Percentiles rank a stretch among this genome's conserved stretches.
phyloP scores from a whole-genome alignment of 805 yeast genomes.

The Candida orba region DNA sequence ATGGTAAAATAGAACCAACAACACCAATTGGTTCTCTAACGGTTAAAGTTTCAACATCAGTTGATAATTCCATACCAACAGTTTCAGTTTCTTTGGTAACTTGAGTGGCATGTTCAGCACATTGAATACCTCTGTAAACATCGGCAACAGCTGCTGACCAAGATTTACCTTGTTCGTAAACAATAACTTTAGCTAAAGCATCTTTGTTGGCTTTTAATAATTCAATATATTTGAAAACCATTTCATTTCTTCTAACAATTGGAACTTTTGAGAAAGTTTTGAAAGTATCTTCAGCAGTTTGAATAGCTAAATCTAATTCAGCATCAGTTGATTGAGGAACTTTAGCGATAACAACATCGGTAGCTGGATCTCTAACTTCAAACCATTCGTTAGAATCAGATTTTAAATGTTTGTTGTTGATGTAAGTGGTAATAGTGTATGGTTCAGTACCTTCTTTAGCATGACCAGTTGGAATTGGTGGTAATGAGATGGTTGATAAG shows the following conservation, averaged over 20 bases:
- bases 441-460: constrained; percentile 32
- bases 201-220: constrained; percentile 61
- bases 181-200: constrained; percentile 54
- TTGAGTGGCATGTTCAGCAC: constrained; percentile 70
- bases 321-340: constrained; percentile 68
- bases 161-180: constrained; percentile 72
- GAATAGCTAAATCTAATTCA: constrained; percentile 60
- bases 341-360: constrained; percentile 54
- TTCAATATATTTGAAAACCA: constrained; percentile 62
- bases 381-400: constrained; percentile 51
- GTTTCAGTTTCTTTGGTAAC: constrained; percentile 62
- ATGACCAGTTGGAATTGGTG: constrained; percentile 36
- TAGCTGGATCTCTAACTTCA: constrained; percentile 72
- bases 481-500: constrained; percentile 18
- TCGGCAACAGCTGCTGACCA: constrained; percentile 70
- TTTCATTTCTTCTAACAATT: constrained; percentile 49
- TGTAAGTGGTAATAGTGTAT: constrained; percentile 43
- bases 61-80: constrained; percentile 54
- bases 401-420: constrained; percentile 39
- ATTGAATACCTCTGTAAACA: constrained; percentile 71
- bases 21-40: constrained; percentile 67
- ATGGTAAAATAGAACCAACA: constrained; percentile 71
- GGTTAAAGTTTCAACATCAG: constrained; percentile 71
- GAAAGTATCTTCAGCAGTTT: constrained; percentile 58
- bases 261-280: constrained; percentile 42